These are phyloP conservation scores for Nakazawaea ishiwadae DNA, from an alignment of 805 yeast species.

Conservation along the genomic window DNA sequence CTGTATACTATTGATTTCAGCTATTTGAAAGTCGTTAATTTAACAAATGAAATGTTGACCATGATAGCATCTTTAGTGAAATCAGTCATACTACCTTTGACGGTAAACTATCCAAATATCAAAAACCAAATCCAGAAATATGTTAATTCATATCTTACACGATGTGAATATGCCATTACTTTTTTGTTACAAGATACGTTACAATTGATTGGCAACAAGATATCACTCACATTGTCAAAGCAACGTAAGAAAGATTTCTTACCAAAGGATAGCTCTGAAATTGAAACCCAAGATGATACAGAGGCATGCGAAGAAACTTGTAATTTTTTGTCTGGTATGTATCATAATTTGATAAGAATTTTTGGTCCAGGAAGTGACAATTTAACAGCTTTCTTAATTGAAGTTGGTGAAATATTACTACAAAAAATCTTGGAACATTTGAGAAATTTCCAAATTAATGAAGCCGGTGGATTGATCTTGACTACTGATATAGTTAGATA, in stretches of 20 bases:
- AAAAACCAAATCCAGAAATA: slow-evolving; percentile 56
- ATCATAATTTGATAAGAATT: slow-evolving; percentile 10
- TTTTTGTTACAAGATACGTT: slow-evolving; percentile 56
- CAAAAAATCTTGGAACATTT: slow-evolving; percentile 64
- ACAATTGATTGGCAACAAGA: slow-evolving; percentile 45
- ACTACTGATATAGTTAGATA: slow-evolving; percentile 80
- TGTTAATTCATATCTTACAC: slow-evolving; percentile 55
- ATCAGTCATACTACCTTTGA: slow-evolving; percentile 71
- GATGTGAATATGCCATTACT: slow-evolving; percentile 64
- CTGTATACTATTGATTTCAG: slow-evolving; percentile 34
- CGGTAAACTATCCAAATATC: slow-evolving; percentile 51
- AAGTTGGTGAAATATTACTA: slow-evolving; percentile 56
- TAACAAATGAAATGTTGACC: slow-evolving; percentile 55
- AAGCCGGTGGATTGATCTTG: slow-evolving; percentile 77
- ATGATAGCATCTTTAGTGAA: slow-evolving; percentile 69
- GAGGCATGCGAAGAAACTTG: slow-evolving; percentile 64
- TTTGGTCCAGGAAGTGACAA: slow-evolving; percentile 32
- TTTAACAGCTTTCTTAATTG: slow-evolving; percentile 43
- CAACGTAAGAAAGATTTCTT: slow-evolving; percentile 75
- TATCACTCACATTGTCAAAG: slow-evolving; percentile 46
- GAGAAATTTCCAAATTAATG: slow-evolving; percentile 68
- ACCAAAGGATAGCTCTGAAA: slow-evolving; percentile 29
- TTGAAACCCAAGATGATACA: slow-evolving; percentile 46
- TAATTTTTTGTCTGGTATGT: slow-evolving; percentile 41
- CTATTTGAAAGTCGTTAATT: slow-evolving; percentile 44